A percentile compares a stretch with the other conserved stretches of the same genome.
phyloP scores from a whole-genome alignment of 1,139 yeast genomes.

The Kurtzmaniella natalensis region DNA sequence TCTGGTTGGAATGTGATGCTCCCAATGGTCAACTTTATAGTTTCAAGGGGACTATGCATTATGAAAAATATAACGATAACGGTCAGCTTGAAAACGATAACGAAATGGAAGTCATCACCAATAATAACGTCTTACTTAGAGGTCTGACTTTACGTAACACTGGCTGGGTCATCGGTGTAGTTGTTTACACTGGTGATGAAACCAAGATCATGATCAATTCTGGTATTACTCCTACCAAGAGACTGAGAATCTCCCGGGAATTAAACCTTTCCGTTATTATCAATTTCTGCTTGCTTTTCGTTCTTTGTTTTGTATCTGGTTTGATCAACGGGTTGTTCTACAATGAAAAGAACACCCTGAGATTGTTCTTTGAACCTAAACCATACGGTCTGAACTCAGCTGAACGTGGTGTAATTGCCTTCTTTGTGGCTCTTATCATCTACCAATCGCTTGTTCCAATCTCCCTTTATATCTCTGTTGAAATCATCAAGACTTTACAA shows the following conservation, averaged over 20 bases:
- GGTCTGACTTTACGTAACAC: constrained; percentile 93
- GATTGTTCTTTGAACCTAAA: constrained; percentile 62
- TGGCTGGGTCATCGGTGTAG: constrained; percentile 89
- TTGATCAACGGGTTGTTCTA: constrained; percentile 78
- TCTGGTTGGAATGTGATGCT: constrained; percentile 87
- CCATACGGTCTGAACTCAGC: constrained; percentile 54
- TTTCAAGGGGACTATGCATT: constrained; percentile 82
- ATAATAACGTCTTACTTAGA: constrained; percentile 77
- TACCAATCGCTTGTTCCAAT: constrained; percentile 59
- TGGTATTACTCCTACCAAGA: constrained; percentile 88
- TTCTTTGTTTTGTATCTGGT: constrained; percentile 80
- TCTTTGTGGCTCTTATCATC: constrained; percentile 50
- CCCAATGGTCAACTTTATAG: constrained; percentile 81
- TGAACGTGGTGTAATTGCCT: constrained; percentile 73
- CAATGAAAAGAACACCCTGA: constrained; percentile 46
- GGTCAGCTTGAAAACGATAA: constrained; percentile 35
- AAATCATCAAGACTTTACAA: constrained; percentile 55
- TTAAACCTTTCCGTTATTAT: constrained; percentile 76
- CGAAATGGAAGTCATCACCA: constrained; percentile 69
- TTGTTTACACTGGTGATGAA: constrained; percentile 84
- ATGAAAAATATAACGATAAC: constrained; percentile 42
- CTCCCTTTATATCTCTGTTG: constrained; percentile 56
- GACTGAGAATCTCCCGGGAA: constrained; percentile 77
- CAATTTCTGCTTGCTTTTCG: constrained; percentile 70
- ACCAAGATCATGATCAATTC: constrained; percentile 91